Evolutionary conservation across 305 asterid species (phyloP), one percentile per base, ranked within the genome.

Genomic region (Withania somnifera): DNA sequence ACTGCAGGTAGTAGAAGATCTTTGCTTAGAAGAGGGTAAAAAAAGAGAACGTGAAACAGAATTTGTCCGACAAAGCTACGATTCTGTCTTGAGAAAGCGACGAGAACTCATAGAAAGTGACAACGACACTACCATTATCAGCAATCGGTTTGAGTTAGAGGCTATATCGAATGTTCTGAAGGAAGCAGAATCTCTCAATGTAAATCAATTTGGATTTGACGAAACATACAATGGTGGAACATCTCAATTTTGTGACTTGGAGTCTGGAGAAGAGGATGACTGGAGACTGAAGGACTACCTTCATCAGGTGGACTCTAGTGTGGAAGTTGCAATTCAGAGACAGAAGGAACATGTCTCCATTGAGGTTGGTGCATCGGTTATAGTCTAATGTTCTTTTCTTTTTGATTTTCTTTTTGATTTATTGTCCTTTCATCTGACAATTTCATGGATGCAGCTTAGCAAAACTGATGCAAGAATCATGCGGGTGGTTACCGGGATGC

Each of bases 11-110:
- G 97, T 90, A 69, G 99, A 93, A 88, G 94, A 92, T 86, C 90
- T 93, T 47, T 94, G 98, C 84, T 82, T 93, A 86, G 98, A 93
- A 88, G 98, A 92, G 91, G 93, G 97, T 80, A 92, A 92, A 89
- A 96, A 85, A 82, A 88, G 98, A 89, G 99, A 88, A 86, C 90
- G 87, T 78, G 85, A 50, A 56, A 83, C 89, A 6, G 98, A 88
- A 58, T 89, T 87, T 86, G 88, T 79, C 68, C 86, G 87, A 61
- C 87, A 80, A 75, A 90, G 98, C 88, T 95, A 95, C 57, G 95
- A 93, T 82, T 84, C 92, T 82, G 89, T 93, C 84, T 92, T 96
- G 60, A 90, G 82, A 88, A 92, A 87, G 85, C 89, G 98, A 81
- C 93, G 84, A 61, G 93, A 94, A 84, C 95, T 94, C 81, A 81